Evolutionary conservation across 164 flowering plant species (phyloP), one percentile per base, ranked within the genome.

Genomic region (Stephania cephalantha): DNA sequence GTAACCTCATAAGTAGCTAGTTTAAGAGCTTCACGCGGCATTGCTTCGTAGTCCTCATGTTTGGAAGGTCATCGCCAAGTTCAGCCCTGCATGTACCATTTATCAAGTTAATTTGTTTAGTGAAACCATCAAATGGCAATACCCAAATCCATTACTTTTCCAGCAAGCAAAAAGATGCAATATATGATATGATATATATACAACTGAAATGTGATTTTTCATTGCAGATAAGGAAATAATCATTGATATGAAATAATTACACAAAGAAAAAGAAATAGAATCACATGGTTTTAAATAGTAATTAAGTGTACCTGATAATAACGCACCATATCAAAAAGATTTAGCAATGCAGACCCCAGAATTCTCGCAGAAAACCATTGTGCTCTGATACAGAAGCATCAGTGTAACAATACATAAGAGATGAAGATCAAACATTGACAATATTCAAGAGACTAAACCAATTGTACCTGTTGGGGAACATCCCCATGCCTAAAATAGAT

Each of bases 311-410:
- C 99, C 97, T 89, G 91, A 84, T 95, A 91, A 77, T 90, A 95
- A 35, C 86, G 87, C 46, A 93, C 99, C 45, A 95, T 95, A 86
- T 87, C 95, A 81, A 91, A 92, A 46, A 95, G 91, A 85, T 95
- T 95, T 84, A 89, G 91, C 87, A 95, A 83, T 61, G 98, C 99
- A 58, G 25, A 25, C 25, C 25, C 25, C 25, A 0, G 90, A 81
- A 72, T 92, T 90, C 86, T 95, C 98, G 76, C 89, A 91, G 84
- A 95, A 95, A 79, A 95, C 99, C 99, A 95, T 95, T n/a, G 99
- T 90, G 86, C 99, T 95, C 99, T 95, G 91, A 80, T 71, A 13
- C 78, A 58, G 73, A 61, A 55, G 48, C 46, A 63, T 9, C 77
- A 68, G 7, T 18, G 48, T 29, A 7, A 11, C 35, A 45, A 8